Conservation (phyloP, 495 filamentous ascomycete genomes). For the Bacidia rubella region DNA sequence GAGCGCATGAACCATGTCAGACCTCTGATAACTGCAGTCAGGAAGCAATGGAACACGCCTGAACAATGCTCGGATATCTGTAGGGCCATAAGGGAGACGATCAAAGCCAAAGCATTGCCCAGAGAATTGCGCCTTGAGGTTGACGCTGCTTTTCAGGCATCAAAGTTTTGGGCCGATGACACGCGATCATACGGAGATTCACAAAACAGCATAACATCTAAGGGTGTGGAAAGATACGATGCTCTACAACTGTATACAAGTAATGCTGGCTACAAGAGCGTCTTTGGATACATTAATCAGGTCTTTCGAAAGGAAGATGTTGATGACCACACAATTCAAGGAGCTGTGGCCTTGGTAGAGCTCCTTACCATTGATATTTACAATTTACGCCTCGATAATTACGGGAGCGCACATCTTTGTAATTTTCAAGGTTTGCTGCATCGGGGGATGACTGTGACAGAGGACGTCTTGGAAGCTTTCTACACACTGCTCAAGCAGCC, state of each 20-base stretch:
- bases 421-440: slow-evolving; percentile 5
- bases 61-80: not conserved
- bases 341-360: slow-evolving; percentile 2
- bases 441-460: slow-evolving; percentile 2
- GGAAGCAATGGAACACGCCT: not conserved
- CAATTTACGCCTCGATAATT: slow-evolving; percentile 7
- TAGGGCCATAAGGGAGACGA: too few species aligned
- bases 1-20: not conserved
- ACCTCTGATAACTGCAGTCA: not conserved
- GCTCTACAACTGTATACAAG: slow-evolving; percentile 7
- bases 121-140: too few species aligned
- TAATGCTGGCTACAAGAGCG: slow-evolving; percentile 4
- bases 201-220: not conserved
- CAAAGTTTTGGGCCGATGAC: too few species aligned
- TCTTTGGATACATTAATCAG: slow-evolving; percentile 9
- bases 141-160: too few species aligned
- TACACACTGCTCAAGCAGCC: not conserved
- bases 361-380: slow-evolving; percentile 8
- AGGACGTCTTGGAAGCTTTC: slow-evolving; percentile 6
- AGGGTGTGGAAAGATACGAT: not conserved
- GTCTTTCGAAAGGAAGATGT: slow-evolving; percentile 5
- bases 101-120: too few species aligned
- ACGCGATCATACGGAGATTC: too few species aligned
- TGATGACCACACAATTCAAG: slow-evolving; percentile 1
- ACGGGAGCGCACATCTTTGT: not conserved